Conservation (phyloP, 306 rosid genomes). For the Dicorynia guianensis region DNA sequence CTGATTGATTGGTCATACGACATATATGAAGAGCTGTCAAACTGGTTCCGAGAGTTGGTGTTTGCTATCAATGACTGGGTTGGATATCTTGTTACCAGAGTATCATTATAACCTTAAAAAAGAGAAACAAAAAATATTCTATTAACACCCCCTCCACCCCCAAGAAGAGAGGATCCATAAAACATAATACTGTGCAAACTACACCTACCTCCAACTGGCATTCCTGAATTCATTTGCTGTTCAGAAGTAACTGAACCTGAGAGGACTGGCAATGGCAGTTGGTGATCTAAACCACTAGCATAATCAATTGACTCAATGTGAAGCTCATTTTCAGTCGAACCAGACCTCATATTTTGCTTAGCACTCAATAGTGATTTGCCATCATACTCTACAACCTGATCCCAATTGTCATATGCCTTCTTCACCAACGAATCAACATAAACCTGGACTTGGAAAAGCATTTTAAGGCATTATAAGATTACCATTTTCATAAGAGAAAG, state of each 20-base stretch:
- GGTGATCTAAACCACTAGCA: slow-evolving; percentile 60
- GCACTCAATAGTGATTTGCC: slow-evolving; percentile 78
- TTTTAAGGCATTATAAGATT: slow-evolving; percentile 34
- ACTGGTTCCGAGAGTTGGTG: slow-evolving; percentile 67
- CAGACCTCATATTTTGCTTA: slow-evolving; percentile 54
- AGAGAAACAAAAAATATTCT: slow-evolving; percentile 1
- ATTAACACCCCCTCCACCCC: slow-evolving; percentile 1
- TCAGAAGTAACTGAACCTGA: slow-evolving; percentile 61
- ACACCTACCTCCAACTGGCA: slow-evolving; percentile 66
- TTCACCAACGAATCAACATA: slow-evolving; percentile 91
- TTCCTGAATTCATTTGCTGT: slow-evolving; percentile 63
- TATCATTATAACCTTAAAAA: slow-evolving; percentile 68
- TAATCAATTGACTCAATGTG: slow-evolving; percentile 55
- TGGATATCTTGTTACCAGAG: slow-evolving; percentile 59
- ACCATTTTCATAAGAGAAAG: slow-evolving; percentile 31
- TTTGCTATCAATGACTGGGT: slow-evolving; percentile 59
- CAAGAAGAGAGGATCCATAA: neutral
- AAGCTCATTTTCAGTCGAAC: slow-evolving; percentile 60
- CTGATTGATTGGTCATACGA: slow-evolving; percentile 62
- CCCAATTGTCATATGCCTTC: slow-evolving; percentile 96
- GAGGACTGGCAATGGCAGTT: slow-evolving; percentile 51
- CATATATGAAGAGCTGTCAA: slow-evolving; percentile 59
- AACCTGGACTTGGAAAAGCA: slow-evolving; percentile 66
- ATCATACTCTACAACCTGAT: slow-evolving; percentile 87
- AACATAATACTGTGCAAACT: slow-evolving; percentile 33